Percentiles rank a stretch among this genome's conserved stretches.
Conservation (phyloP, 192 early-diverging fungal genomes). For the Podila verticillata region DNA sequence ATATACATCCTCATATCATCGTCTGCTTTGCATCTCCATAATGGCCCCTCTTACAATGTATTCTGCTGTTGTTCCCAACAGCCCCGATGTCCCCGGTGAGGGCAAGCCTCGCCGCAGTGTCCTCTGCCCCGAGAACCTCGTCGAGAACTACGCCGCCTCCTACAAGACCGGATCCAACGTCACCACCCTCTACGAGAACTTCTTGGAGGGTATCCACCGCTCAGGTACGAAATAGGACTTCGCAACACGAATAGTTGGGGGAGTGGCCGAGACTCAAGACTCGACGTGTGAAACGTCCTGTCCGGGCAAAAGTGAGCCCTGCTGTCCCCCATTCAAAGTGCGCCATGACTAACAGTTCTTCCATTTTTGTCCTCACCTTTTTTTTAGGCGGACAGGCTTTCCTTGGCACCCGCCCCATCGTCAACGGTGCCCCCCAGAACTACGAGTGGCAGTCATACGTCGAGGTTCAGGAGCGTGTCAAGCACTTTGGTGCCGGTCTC, state of each 20-base stretch:
- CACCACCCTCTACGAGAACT: conserved; percentile 43
- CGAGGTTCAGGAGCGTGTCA: conserved; percentile 60
- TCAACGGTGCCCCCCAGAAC: conserved; percentile 62
- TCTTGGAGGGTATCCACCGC: conserved; percentile 51
- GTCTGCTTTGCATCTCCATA: background rate
- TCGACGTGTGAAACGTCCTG: too few species aligned
- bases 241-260: too few species aligned
- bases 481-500: conserved; percentile 75
- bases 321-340: background rate
- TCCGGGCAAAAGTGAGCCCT: too few species aligned
- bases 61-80: conserved; percentile 57
- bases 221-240: conserved; percentile 51
- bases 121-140: conserved; percentile 57
- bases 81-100: conserved; percentile 65
- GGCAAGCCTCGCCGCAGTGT: conserved; percentile 60
- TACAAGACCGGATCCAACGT: conserved; percentile 15
- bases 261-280: too few species aligned
- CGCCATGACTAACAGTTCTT: background rate
- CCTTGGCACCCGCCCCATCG: conserved; percentile 67
- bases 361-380: background rate
- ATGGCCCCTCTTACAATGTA: conserved; percentile 22
- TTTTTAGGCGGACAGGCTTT: conserved; percentile 52
- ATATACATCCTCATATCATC: background rate
- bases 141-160: conserved; percentile 57
- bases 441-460: conserved; percentile 76